Conservation (phyloP, 495 filamentous ascomycete genomes). For the Saxispiralis lemnorum region DNA sequence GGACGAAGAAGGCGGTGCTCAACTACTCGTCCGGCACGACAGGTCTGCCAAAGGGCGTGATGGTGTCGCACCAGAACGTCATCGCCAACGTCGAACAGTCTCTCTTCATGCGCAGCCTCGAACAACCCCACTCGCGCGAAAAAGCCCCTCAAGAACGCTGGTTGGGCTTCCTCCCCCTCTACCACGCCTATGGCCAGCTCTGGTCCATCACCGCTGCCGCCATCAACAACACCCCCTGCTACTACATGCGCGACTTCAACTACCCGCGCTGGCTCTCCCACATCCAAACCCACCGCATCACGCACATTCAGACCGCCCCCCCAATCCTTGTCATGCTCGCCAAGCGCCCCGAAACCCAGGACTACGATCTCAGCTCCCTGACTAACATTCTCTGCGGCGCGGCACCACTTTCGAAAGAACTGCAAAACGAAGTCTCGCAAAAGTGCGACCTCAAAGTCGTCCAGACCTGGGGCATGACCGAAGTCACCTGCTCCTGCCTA, state of each 20-base stretch:
- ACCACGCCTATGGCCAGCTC: conserved; percentile 32
- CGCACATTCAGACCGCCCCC: conserved; percentile 25
- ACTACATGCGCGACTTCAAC: conserved; percentile 24
- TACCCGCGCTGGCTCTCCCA: conserved; percentile 17
- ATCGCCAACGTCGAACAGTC: conserved; percentile 25
- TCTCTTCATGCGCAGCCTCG: conserved; percentile 22
- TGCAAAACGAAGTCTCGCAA: conserved; percentile 25
- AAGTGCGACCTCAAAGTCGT: conserved; percentile 20
- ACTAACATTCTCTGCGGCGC: conserved; percentile 26
- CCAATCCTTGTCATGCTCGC: conserved; percentile 27
- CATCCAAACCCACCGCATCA: conserved; percentile 22
- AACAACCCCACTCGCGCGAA: conserved; percentile 11
- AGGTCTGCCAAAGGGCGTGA: conserved; percentile 27
- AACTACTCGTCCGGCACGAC: conserved; percentile 34
- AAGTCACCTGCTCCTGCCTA: conserved; percentile 22
- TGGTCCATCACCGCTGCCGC: conserved; percentile 22
- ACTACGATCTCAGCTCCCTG: conserved; percentile 23
- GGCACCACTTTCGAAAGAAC: conserved; percentile 23
- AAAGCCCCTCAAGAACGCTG: conserved; percentile 19
- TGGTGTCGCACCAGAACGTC: conserved; percentile 26
- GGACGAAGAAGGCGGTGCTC: conserved; percentile 26
- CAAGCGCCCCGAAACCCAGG: conserved; percentile 22
- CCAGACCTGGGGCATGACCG: conserved; percentile 27
- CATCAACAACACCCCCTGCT: conserved; percentile 18
- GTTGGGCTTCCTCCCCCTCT: conserved; percentile 28